Evolutionary conservation across 2,329 filamentous ascomycete genomes (phyloP).

Genomic region (Fusarium torreyae): DNA sequence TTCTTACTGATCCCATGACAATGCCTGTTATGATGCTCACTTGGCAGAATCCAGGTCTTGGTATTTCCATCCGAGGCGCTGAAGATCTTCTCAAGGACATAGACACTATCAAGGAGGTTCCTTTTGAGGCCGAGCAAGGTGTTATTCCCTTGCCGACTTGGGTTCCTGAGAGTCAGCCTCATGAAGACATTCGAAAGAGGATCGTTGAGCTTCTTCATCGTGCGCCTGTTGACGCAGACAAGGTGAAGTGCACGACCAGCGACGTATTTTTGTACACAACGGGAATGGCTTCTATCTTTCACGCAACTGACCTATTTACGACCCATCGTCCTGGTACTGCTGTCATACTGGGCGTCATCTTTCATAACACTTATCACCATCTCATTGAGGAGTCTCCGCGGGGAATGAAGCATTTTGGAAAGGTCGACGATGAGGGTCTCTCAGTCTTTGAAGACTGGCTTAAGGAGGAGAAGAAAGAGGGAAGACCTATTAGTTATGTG

Average conservation of each 20-base stretch:
- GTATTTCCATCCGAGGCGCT: conserved; percentile 62
- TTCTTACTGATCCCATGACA: conserved; percentile 58
- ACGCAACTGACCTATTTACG: conserved; percentile 58
- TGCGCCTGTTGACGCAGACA: conserved; percentile 54
- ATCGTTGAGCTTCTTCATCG: conserved; percentile 61
- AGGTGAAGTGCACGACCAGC: conserved; percentile 42
- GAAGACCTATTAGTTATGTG: conserved; percentile 60
- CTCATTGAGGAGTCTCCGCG: conserved; percentile 61
- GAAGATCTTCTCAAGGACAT: conserved; percentile 60
- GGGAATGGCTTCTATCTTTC: conserved; percentile 68
- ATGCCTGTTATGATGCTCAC: conserved; percentile 57
- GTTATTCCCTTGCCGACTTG: conserved; percentile 55
- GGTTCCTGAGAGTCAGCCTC: conserved; percentile 57
- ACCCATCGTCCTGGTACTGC: conserved; percentile 54
- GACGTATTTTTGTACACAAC: conserved; percentile 69
- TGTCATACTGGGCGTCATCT: conserved; percentile 66
- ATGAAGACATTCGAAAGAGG: conserved; percentile 57
- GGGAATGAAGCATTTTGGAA: conserved; percentile 65
- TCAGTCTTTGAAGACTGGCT: conserved; percentile 63
- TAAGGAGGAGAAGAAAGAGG: conserved; percentile 56
- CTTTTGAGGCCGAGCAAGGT: conserved; percentile 39
- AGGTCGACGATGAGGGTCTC: conserved; percentile 59
- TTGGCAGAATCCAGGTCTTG: conserved; percentile 64
- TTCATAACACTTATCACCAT: conserved; percentile 65
- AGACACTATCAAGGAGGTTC: conserved; percentile 55